Percentiles rank a stretch among this genome's conserved stretches.
Conservation (phyloP, 176 grass and related monocot species). For the Oryza glumipatula region DNA sequence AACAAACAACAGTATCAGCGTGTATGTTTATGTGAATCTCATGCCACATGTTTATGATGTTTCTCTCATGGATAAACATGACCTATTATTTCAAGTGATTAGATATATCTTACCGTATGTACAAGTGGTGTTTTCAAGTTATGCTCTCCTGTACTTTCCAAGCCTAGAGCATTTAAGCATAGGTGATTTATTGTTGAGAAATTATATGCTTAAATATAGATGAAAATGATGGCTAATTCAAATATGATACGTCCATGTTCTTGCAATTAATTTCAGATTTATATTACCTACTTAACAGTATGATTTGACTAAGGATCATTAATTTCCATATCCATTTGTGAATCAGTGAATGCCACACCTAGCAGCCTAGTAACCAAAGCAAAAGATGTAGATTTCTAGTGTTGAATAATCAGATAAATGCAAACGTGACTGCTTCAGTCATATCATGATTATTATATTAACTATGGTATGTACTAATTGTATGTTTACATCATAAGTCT, state of each 20-base stretch:
- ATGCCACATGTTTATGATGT: neutral
- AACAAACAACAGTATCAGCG: constrained; percentile 72
- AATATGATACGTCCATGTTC: constrained; percentile 8
- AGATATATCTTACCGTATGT: neutral
- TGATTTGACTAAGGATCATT: neutral
- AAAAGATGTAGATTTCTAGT: constrained; percentile 6
- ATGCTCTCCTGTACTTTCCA: neutral
- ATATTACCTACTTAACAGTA: constrained; percentile 4
- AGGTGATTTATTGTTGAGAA: constrained; percentile 11
- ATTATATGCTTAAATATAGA: constrained; percentile 20
- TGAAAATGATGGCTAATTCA: constrained; percentile 18
- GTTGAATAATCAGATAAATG: constrained; percentile 28
- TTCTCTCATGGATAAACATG: constrained; percentile 5
- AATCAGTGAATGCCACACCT: neutral
- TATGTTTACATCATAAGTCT: constrained; percentile 19
- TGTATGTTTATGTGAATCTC: constrained; percentile 66
- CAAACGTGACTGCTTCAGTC: constrained; percentile 11
- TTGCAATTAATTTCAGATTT: constrained; percentile 16
- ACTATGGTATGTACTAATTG: neutral
- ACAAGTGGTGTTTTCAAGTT: neutral
- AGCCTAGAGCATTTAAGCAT: neutral
- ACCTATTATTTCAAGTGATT: neutral
- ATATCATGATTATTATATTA: neutral
- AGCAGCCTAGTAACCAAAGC: neutral
- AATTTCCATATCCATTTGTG: constrained; percentile 14